Percentiles rank a stretch among this genome's conserved stretches.
These are phyloP conservation scores for Cystobasidium pallidum DNA, from an alignment of 1,284 basidiomycete species.

Conservation along the genomic window DNA sequence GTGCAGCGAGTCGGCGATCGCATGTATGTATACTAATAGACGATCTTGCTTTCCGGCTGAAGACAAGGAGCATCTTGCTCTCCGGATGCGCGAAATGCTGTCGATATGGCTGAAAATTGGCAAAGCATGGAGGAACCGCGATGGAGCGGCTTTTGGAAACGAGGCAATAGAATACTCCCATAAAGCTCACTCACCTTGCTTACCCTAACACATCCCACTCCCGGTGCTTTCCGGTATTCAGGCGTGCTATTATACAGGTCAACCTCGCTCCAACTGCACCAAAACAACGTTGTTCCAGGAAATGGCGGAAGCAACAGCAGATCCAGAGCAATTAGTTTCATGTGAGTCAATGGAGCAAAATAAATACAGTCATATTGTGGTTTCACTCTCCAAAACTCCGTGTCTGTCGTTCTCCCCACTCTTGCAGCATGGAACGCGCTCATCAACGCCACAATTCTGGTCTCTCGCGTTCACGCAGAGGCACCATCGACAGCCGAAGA, in stretches of 20 bases:
- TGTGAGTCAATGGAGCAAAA: too few relatives aligned
- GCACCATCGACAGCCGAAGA: neutral
- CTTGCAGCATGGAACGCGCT: conserved; percentile 11
- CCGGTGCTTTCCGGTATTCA: too few relatives aligned
- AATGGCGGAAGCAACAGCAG: neutral
- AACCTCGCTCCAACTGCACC: neutral
- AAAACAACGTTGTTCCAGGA: neutral
- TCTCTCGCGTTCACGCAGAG: conserved; percentile 10
- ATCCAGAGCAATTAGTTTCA: neutral
- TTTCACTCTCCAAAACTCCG: too few relatives aligned
- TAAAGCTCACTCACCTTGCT: too few relatives aligned
- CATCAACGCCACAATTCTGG: neutral
- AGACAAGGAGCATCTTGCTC: neutral
- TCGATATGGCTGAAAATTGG: too few relatives aligned
- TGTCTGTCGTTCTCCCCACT: neutral
- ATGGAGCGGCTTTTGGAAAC: too few relatives aligned
- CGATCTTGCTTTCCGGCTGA: neutral
- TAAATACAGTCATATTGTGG: too few relatives aligned
- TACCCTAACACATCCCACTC: too few relatives aligned
- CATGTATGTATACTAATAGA: conserved; percentile 5
- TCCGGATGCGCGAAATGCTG: neutral
- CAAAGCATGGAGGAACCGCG: too few relatives aligned
- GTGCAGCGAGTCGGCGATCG: neutral
- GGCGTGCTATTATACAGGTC: neutral
- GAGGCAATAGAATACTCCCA: too few relatives aligned